Conservation (phyloP, 306 rosid genomes). For the Corylus heterophylla region DNA sequence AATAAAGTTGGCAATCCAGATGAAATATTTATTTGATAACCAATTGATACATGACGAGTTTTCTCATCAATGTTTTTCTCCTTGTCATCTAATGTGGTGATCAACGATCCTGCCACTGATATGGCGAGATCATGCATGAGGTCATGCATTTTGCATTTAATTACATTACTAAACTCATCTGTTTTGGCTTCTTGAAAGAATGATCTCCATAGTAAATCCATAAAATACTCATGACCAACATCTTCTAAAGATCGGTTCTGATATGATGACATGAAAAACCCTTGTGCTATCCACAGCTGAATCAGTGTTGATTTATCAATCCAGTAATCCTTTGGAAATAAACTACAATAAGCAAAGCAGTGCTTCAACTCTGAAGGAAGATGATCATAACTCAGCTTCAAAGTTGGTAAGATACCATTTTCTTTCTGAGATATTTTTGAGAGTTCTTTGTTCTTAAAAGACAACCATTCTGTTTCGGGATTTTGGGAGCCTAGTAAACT, state of each 20-base stretch:
- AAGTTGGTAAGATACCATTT: neutral
- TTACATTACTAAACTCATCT: neutral
- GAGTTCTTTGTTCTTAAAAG: neutral
- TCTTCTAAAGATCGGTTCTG: neutral
- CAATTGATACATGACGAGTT: constrained; percentile 4
- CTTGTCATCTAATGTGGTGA: neutral
- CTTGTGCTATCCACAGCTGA: constrained; percentile 23
- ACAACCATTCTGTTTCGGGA: neutral
- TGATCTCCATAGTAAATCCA: neutral
- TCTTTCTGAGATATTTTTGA: neutral
- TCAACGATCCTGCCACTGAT: neutral
- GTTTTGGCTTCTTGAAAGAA: neutral
- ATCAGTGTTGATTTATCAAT: neutral
- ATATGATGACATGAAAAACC: constrained; percentile 8
- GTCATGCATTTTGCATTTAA: constrained; percentile 8
- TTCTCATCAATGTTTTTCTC: neutral
- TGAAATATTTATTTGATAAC: too few relatives aligned
- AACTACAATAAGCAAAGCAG: constrained; percentile 7
- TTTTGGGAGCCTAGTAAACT: neutral
- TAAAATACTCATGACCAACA: constrained; percentile 10
- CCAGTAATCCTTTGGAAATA: neutral
- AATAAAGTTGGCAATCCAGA: neutral
- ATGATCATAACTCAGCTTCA: neutral
- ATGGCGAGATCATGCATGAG: constrained; percentile 10
- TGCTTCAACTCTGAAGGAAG: constrained; percentile 1